A percentile compares a stretch with the other conserved stretches of the same genome.
These are phyloP conservation scores for Paramecium sexaurelia DNA, from an alignment of 73 alveolate genomes.

Conservation along the genomic window DNA sequence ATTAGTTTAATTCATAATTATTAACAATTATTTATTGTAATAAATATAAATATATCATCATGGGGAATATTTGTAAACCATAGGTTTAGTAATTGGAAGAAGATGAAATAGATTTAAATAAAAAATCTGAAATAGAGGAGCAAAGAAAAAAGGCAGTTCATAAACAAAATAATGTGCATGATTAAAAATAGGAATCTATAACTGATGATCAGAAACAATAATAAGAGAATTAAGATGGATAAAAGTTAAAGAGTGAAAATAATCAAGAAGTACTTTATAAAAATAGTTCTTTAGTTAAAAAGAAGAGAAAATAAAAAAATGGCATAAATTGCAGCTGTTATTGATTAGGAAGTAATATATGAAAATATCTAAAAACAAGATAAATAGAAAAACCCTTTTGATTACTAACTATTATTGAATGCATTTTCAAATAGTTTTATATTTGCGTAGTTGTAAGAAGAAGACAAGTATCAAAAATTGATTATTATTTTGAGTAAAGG, in stretches of 20 bases:
- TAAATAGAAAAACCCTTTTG: background rate
- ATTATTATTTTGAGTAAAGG: constrained; percentile 44
- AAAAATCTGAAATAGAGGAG: background rate
- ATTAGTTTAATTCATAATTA: background rate
- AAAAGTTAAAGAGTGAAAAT: background rate
- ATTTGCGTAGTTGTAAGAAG: background rate
- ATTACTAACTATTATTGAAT: constrained; percentile 2
- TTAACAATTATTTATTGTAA: background rate
- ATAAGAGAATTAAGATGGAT: background rate
- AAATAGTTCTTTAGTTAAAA: background rate
- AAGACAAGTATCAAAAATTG: constrained; percentile 29
- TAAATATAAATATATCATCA: background rate
- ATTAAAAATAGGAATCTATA: background rate
- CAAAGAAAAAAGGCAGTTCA: background rate
- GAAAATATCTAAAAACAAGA: constrained; percentile 14
- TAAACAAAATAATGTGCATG: background rate
- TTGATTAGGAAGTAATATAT: constrained; percentile 24
- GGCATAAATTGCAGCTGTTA: constrained; percentile 43
- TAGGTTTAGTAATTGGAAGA: background rate
- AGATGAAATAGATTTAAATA: background rate
- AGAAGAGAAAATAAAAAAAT: constrained; percentile 20
- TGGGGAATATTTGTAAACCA: background rate
- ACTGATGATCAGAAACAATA: background rate
- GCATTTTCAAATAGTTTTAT: constrained; percentile 19
- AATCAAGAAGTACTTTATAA: background rate